A percentile compares a stretch with the other conserved stretches of the same genome.
Conservation (phyloP, 495 filamentous ascomycete genomes). For the Penicillium goetzii region DNA sequence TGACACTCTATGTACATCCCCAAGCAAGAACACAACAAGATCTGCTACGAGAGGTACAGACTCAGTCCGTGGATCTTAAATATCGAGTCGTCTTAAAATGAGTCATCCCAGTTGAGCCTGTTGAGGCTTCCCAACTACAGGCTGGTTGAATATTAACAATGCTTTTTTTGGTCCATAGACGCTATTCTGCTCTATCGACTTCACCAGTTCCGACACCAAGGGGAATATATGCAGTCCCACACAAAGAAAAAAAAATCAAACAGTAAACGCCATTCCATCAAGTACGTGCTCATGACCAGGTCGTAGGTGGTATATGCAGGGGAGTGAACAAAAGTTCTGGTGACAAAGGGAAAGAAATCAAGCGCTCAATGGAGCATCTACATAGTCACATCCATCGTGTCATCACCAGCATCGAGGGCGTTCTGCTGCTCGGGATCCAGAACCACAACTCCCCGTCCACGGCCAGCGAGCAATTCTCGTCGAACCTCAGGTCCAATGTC, state of each 20-base stretch:
- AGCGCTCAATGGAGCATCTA: slow-evolving; percentile 38
- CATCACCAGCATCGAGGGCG: slow-evolving; percentile 71
- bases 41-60: too few species aligned
- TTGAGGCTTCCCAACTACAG: too few species aligned
- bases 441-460: slow-evolving; percentile 78
- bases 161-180: slow-evolving; percentile 20
- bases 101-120: background rate
- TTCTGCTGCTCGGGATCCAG: slow-evolving; percentile 61
- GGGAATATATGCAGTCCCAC: slow-evolving; percentile 39
- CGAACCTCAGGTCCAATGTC: slow-evolving; percentile 89
- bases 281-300: slow-evolving; percentile 38
- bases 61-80: too few species aligned
- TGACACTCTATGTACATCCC: too few species aligned
- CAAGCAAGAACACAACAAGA: too few species aligned
- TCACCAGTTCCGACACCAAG: slow-evolving; percentile 28
- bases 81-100: background rate
- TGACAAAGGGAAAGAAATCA: slow-evolving; percentile 17
- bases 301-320: slow-evolving; percentile 35
- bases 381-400: slow-evolving; percentile 74
- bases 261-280: slow-evolving; percentile 41
- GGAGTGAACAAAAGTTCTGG: background rate
- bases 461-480: slow-evolving; percentile 85
- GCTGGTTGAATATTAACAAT: slow-evolving; percentile 2
- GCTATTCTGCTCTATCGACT: slow-evolving; percentile 19
- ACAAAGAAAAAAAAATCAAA: slow-evolving; percentile 23